Evolutionary conservation across 2,329 filamentous ascomycete genomes (phyloP), one percentile per base, ranked within the genome.

Genomic region (Verticillium albo-atrum): DNA sequence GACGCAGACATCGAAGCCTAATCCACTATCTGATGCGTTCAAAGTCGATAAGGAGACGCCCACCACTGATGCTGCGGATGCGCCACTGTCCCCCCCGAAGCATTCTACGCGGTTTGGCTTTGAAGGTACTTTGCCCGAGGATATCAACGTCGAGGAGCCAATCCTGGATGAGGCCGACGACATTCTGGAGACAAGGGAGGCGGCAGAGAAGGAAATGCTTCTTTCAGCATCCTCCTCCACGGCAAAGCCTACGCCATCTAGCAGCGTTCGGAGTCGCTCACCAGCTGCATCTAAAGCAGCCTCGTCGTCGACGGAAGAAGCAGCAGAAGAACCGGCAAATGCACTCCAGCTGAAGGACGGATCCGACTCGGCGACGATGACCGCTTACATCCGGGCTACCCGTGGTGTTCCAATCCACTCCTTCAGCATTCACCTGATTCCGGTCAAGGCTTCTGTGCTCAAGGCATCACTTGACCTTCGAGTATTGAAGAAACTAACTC

Each of bases 381-480:
- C 71, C 35, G 79, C 83, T 17, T 89, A 89, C 67, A 71, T 85
- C 47, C 79, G 83, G 32, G 71, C 76, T 3, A 87, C 83, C 1
- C 78, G 87, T 63, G 87, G 87, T 1, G 72, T 89, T 14, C 74
- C 80, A 2, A 75, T 89, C 1, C 72, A 82, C 56, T 77, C 76
- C 2, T 74, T 89, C 20, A 77, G 77, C 58, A 76, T 89, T 27
- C 77, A 86, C 65, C 76, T 86, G 32, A 79, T 89, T 34, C 86
- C 86, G 0, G 76, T 86, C 64, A 86, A 83, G 68, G 77, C 85
- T 2, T 82, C 81, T 0, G 78, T 87, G 0, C 67, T 89, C 9
- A 79, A 76, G 20, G 76, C 78, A 28, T 82, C 83, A 0, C 72
- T 89, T 35, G 84, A 89, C 64, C 66, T 89, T 3, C 75, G 74